phyloP scores from a whole-genome alignment of 192 early-diverging fungal species.

The Umbelopsis isabellina region DNA sequence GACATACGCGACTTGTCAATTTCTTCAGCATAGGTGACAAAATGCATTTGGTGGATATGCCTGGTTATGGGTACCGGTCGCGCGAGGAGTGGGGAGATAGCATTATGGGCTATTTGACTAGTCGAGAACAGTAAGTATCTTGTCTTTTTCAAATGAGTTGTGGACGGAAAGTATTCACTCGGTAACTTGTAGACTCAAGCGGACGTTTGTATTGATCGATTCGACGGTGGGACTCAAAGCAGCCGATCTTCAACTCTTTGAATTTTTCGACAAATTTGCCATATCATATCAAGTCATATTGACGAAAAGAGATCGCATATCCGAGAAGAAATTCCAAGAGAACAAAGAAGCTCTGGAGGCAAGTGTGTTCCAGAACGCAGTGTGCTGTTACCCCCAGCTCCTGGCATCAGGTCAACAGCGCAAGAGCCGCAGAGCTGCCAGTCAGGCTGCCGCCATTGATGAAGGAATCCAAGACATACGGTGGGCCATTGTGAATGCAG shows the following conservation, averaged over 20 bases:
- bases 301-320: constrained; percentile 50
- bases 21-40: constrained; percentile 53
- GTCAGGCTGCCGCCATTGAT: not conserved
- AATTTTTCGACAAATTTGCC: constrained; percentile 42
- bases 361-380: constrained; percentile 44
- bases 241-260: constrained; percentile 47
- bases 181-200: constrained; percentile 36
- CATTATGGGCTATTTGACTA: constrained; percentile 46
- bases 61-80: constrained; percentile 57
- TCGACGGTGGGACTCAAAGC: constrained; percentile 51
- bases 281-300: constrained; percentile 56
- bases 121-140: constrained; percentile 44
- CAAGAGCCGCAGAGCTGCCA: constrained; percentile 22
- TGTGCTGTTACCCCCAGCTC: constrained; percentile 53
- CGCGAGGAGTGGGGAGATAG: constrained; percentile 58
- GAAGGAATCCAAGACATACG: constrained; percentile 20
- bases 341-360: constrained; percentile 47
- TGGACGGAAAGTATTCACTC: not conserved
- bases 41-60: constrained; percentile 57
- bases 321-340: constrained; percentile 35
- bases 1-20: constrained; percentile 57
- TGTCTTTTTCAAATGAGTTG: not conserved
- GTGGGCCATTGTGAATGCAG: constrained; percentile 16
- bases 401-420: constrained; percentile 42
- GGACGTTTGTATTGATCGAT: constrained; percentile 52